A percentile compares a stretch with the other conserved stretches of the same genome.
phyloP scores from a whole-genome alignment of 2,329 filamentous ascomycete genomes.

The Parafenestella ontariensis region DNA sequence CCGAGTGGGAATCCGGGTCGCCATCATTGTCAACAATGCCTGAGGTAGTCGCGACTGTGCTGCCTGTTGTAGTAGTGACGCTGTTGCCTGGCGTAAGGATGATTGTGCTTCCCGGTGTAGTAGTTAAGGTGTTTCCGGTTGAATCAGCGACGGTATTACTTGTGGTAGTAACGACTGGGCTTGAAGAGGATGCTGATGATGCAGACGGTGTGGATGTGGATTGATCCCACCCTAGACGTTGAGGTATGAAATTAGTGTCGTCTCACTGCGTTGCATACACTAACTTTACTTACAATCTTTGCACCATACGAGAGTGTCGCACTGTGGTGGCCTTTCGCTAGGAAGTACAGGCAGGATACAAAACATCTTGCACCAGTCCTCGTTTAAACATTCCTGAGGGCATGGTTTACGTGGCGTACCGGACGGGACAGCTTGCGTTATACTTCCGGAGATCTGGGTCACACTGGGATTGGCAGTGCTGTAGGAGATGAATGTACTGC shows the following conservation, averaged over 20 bases:
- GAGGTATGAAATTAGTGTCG: no score
- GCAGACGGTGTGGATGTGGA: not conserved
- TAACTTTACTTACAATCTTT: no score
- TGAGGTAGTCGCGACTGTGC: not conserved
- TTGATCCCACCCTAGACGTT: constrained; percentile 7
- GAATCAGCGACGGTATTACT: not conserved
- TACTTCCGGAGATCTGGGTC: not conserved
- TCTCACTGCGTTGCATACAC: no score
- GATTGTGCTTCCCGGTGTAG: no score
- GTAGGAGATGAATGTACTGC: not conserved
- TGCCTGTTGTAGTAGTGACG: not conserved
- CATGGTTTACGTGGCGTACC: not conserved
- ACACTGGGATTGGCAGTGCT: not conserved
- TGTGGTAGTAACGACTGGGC: not conserved
- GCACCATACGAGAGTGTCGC: constrained; percentile 5
- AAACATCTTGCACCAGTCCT: not conserved
- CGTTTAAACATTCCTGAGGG: not conserved
- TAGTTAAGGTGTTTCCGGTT: not conserved
- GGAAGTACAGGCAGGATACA: not conserved
- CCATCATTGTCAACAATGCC: not conserved
- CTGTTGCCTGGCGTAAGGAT: not conserved
- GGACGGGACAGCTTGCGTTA: not conserved
- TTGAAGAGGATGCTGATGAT: not conserved
- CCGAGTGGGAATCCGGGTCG: constrained; percentile 11
- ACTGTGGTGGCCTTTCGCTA: not conserved